Evolutionary conservation across 179 eudicot genomes (phyloP).

Genomic region (Beta corolliflora): DNA sequence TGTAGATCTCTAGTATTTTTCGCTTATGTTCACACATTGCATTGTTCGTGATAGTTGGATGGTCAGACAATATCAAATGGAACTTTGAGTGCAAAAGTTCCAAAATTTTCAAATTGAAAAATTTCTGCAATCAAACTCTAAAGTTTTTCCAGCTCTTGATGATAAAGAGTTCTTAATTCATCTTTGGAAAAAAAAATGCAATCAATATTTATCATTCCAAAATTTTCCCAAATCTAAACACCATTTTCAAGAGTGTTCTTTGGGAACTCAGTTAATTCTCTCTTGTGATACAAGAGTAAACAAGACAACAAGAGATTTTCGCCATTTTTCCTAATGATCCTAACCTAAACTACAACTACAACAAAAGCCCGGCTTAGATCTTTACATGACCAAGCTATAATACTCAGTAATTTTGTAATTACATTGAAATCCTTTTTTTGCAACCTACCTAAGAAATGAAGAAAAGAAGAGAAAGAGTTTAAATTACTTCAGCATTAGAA

Average conservation of each 20-base stretch:
- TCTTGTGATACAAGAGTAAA: constrained; percentile 13
- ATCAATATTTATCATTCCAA: constrained; percentile 24
- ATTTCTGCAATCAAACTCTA: not conserved
- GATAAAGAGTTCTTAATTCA: not conserved
- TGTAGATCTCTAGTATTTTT: too few relatives aligned
- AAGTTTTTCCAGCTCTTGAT: not conserved
- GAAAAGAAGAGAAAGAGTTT: constrained; percentile 16
- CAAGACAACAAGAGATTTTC: constrained; percentile 15
- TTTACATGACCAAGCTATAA: constrained; percentile 37
- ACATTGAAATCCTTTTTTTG: constrained; percentile 15
- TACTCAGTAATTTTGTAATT: constrained; percentile 20
- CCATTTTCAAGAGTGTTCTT: constrained; percentile 5
- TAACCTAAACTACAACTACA: constrained; percentile 14
- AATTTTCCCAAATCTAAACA: constrained; percentile 32
- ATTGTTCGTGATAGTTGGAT: too few relatives aligned
- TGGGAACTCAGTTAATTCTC: constrained; percentile 22
- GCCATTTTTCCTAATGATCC: constrained; percentile 7
- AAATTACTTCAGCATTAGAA: constrained; percentile 31
- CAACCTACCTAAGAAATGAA: constrained; percentile 20
- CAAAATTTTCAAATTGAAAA: not conserved
- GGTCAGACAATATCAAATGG: too few relatives aligned
- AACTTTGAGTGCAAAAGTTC: too few relatives aligned
- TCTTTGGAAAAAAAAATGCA: not conserved
- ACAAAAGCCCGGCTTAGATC: constrained; percentile 14
- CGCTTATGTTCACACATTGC: too few relatives aligned